Base-by-base conservation (phyloP, 768 basidiomycete species). In the Ephemerocybe angulata region DNA sequence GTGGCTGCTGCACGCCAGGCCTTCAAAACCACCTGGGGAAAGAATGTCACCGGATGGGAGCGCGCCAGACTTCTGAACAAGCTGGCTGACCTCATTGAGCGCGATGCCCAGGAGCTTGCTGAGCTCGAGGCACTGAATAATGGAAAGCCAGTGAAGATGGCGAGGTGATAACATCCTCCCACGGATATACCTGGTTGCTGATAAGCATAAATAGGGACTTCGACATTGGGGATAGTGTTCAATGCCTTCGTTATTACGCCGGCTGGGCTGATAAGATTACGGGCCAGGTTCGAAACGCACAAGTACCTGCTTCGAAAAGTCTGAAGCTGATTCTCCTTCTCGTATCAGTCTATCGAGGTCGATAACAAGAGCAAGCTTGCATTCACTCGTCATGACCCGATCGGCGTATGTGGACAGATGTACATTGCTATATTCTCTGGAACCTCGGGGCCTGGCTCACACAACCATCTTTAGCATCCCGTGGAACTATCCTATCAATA, bases 361-460 rank as follows among this genome's bases (percentile, higher is more conserved):
- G 86, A 92, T 64, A 87, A 87, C 67, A 84, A 83, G 65, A 75
- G 72, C 47, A 97, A 96, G 71, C 72, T 90, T 52, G 90, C 88
- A 4, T 93, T 90, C 71, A 94, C 93, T 7, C 82, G 83, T 31
- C 88, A 89, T 63, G 93, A 95, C 44, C 93, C 94, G 19, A 86
- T 96, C 59, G 93, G 94, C n/a, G 93, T 95, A 28, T 93, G 90
- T 65, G 93, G 88, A 2, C 95, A 97, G 69, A 95, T 92, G 90
- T 90, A 64, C 53, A 37, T 65, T 19, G 17, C 24, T 17, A n/a
- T 24, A 49, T 43, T 28, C 15, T 27, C 38, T 48, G 49, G 21
- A 30, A 21, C 42, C 33, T 29, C 17, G 44, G 51, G 33, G 22
- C 25, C 38, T 50, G 28, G 2, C 52, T 62, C 29, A 57, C 27